A percentile compares a stretch with the other conserved stretches of the same genome.
Conservation (phyloP, 1,139 yeast genomes). For the Yarrowia galli region DNA sequence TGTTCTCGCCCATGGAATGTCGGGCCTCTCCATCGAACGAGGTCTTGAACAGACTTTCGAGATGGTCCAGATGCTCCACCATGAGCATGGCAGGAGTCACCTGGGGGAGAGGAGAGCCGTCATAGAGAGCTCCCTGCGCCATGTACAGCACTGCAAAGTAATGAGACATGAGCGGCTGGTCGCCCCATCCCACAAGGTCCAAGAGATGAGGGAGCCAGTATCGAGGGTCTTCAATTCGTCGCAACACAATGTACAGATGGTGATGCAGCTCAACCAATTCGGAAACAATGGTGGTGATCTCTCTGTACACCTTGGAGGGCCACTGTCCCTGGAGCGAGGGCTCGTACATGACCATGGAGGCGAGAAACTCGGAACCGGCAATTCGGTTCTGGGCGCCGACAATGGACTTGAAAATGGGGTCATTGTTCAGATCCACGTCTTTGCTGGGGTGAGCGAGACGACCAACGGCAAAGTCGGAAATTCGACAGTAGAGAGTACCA, state of each 20-base stretch:
- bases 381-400: conserved; percentile 43
- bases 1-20: conserved; percentile 1
- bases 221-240: conserved; percentile 30
- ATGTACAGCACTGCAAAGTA: conserved; percentile 47
- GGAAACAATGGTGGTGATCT: conserved; percentile 6
- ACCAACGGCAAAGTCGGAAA: conserved; percentile 46
- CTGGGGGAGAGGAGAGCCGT: conserved; percentile 47
- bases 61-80: conserved; percentile 41
- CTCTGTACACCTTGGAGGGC: conserved; percentile 30
- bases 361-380: conserved; percentile 39
- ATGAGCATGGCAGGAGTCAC: conserved; percentile 47
- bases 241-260: conserved; percentile 28
- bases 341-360: conserved; percentile 30
- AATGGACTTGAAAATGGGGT: conserved; percentile 42
- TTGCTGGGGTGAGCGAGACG: conserved; percentile 44
- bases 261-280: conserved; percentile 37
- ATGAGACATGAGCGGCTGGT: conserved; percentile 45
- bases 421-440: conserved; percentile 43
- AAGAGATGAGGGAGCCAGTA: conserved; percentile 39
- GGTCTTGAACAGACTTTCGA: conserved; percentile 2
- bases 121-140: conserved; percentile 45
- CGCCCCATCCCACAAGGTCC: conserved; percentile 46
- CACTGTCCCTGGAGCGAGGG: conserved; percentile 35
- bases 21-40: conserved; percentile 1
- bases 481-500: conserved; percentile 47